These are phyloP conservation scores for Lagerstroemia speciosa DNA, from an alignment of 345 rosid genomes.

Conservation along the genomic window DNA sequence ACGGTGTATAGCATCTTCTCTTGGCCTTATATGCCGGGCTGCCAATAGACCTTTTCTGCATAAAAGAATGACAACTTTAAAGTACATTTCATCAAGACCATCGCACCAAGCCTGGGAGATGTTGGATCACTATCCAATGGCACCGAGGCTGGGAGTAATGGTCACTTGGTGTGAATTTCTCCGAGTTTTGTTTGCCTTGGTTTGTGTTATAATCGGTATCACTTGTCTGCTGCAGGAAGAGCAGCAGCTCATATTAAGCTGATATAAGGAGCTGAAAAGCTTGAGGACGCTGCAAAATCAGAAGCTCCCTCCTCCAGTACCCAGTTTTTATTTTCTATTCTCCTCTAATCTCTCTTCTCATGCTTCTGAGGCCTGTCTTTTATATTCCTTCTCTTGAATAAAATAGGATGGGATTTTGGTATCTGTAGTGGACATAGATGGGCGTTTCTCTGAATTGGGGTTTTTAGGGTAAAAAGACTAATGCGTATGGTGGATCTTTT, in stretches of 20 bases:
- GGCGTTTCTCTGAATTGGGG: background rate
- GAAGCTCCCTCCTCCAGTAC: background rate
- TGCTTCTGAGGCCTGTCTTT: background rate
- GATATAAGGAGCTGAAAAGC: background rate
- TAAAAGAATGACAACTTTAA: too few relatives aligned
- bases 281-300: background rate
- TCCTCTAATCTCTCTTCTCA: background rate
- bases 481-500: too few relatives aligned
- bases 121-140: too few relatives aligned
- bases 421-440: background rate
- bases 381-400: background rate
- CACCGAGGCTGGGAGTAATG: too few relatives aligned
- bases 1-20: background rate
- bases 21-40: background rate
- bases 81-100: too few relatives aligned
- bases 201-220: too few relatives aligned
- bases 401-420: background rate
- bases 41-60: too few relatives aligned
- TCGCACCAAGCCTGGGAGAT: too few relatives aligned
- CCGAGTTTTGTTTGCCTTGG: too few relatives aligned
- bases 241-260: background rate
- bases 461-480: too few relatives aligned
- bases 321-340: too few relatives aligned
- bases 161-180: too few relatives aligned
- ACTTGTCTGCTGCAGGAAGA: background rate